Evolutionary conservation across 2,329 filamentous ascomycete species (phyloP), one percentile per base, ranked within the genome.

Genomic region (Ascochyta viciae-villosae): DNA sequence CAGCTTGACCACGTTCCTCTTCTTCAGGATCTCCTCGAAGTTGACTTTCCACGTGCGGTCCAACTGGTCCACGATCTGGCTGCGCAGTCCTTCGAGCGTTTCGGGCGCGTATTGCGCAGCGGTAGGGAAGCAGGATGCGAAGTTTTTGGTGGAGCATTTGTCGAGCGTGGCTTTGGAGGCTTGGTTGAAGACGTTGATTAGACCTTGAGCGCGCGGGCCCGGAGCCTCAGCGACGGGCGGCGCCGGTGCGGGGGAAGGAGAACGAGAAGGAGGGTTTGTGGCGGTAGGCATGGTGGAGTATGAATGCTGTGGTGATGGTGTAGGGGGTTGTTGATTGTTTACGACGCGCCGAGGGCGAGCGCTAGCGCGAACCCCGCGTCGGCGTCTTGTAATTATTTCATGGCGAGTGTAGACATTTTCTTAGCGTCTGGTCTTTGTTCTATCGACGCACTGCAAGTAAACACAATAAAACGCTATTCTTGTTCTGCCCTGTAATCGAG

Each of bases 51-150:
- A 85, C 47, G 81, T 80, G 59, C 83, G 81, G 61, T 86, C 83
- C 48, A 88, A 71, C 62, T 86, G 82, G 46, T 80, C 79, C 38
- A 84, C 83, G 61, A 88, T 80, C 61, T 87, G 83, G 50, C 81
- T 77, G 75, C 85, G 84, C 22, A 89, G 76, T 4, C 79, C 78
- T 64, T 85, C 81, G 54, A 89, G 67, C 38, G 80, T 81, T 24
- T 81, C 81, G 1, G 84, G 82, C 10, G 83, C 83, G 64, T 86
- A 78, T 64, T 79, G 76, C 16, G 85, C 83, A 1, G 85, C 82
- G 0, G 86, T 89, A 0, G 86, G 86, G 61, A 88, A 88, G 65
- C 86, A 89, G 23, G 83, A 77, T 0, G 84, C 80, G 69, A 88
- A 89, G 64, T 87, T 87, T 44, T 78, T 76, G 68, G 86, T 83